Percentiles rank a stretch among this genome's conserved stretches.
Evolutionary conservation across 192 early-diverging fungal species (phyloP).

Genomic region (Coemansia sp.): DNA sequence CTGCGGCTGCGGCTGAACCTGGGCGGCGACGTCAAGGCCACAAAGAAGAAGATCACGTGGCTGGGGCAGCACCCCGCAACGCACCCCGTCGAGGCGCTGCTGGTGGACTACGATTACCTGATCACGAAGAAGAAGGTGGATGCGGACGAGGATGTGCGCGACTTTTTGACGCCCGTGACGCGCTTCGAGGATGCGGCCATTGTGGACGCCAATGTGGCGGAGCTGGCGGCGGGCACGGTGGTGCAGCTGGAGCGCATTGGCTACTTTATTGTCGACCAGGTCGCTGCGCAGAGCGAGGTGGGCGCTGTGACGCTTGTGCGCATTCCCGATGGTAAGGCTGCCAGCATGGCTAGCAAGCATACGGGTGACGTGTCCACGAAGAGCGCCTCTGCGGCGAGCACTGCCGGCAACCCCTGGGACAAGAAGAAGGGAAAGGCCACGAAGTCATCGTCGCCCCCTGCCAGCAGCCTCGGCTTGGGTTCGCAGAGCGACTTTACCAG

Average conservation of each 20-base stretch:
- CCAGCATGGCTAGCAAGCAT: constrained; percentile 66
- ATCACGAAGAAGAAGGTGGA: constrained; percentile 98
- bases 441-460: not conserved
- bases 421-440: constrained; percentile 17
- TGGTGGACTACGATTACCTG: constrained; percentile 96
- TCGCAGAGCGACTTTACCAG: constrained; percentile 12
- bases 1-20: constrained; percentile 87
- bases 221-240: constrained; percentile 68
- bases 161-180: constrained; percentile 80
- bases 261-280: constrained; percentile 88
- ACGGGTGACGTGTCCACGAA: not conserved
- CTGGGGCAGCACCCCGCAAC: constrained; percentile 61
- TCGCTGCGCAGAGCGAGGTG: constrained; percentile 47
- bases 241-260: constrained; percentile 98
- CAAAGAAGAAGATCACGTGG: constrained; percentile 99
- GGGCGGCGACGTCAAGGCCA: constrained; percentile 96
- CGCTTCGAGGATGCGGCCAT: constrained; percentile 73
- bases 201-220: constrained; percentile 69
- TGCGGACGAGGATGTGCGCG: constrained; percentile 81
- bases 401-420: constrained; percentile 31
- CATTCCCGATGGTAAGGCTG: constrained; percentile 93
- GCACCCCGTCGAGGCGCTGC: constrained; percentile 64
- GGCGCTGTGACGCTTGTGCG: constrained; percentile 70
- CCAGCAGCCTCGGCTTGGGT: constrained; percentile 13
- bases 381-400: not conserved